Percentiles rank a stretch among this genome's conserved stretches.
These are phyloP conservation scores for Aspergillus taichungensis DNA, from an alignment of 495 filamentous ascomycete species.

Conservation along the genomic window DNA sequence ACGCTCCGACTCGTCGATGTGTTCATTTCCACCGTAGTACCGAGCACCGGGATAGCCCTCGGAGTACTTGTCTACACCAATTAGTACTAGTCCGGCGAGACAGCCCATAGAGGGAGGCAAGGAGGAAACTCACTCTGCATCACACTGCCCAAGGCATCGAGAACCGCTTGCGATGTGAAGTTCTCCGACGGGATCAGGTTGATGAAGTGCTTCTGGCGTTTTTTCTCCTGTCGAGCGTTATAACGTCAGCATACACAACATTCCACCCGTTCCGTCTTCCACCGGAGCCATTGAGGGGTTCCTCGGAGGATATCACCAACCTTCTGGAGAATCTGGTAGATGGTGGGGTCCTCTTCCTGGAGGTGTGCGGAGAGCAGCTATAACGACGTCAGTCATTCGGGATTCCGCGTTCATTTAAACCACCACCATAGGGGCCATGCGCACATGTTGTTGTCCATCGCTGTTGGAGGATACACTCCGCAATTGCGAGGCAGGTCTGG, in stretches of 20 bases:
- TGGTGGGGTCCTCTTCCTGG: conserved; percentile 74
- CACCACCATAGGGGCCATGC: neutral
- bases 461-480: conserved; percentile 32
- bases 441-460: conserved; percentile 38
- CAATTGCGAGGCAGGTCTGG: conserved; percentile 16
- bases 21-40: conserved; percentile 96
- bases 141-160: conserved; percentile 91
- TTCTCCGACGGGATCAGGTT: conserved; percentile 99
- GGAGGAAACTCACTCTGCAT: conserved; percentile 75
- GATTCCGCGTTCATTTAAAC: conserved; percentile 1
- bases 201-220: conserved; percentile 91
- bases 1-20: conserved; percentile 83
- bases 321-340: conserved; percentile 84
- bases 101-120: neutral
- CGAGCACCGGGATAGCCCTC: conserved; percentile 95
- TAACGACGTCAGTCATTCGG: neutral
- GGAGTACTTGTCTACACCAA: conserved; percentile 83
- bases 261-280: too few relatives aligned
- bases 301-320: conserved; percentile 35
- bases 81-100: neutral
- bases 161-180: conserved; percentile 94
- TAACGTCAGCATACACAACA: too few relatives aligned
- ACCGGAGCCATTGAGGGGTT: neutral
- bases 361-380: conserved; percentile 75
- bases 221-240: conserved; percentile 62